These are phyloP conservation scores for Forsythia suspensa DNA, from an alignment of 257 asterid genomes.

Conservation along the genomic window DNA sequence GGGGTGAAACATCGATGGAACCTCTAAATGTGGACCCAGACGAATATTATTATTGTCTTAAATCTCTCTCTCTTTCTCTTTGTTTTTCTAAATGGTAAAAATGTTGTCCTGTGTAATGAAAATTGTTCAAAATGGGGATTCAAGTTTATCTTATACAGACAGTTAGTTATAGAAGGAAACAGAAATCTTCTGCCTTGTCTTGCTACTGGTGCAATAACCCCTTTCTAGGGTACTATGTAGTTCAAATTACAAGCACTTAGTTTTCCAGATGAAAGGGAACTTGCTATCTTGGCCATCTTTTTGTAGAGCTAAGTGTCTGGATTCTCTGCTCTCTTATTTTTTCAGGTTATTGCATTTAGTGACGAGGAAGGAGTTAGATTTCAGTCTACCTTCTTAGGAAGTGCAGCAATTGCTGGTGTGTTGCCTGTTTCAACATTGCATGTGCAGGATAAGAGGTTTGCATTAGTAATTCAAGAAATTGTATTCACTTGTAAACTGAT, in stretches of 20 bases:
- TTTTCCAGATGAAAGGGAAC: conserved; percentile 2
- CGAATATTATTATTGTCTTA: too few species aligned
- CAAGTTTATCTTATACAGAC: neutral
- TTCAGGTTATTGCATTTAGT: conserved; percentile 90
- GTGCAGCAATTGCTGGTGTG: conserved; percentile 98
- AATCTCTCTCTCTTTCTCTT: too few species aligned
- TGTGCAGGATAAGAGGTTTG: conserved; percentile 81
- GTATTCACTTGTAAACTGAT: conserved; percentile 1
- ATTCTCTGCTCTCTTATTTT: conserved; percentile 10
- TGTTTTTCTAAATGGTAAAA: neutral
- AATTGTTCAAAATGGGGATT: neutral
- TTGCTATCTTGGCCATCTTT: neutral
- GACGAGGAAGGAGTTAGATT: conserved; percentile 99
- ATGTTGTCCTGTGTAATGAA: neutral
- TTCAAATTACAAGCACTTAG: neutral
- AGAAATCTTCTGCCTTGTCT: conserved; percentile 4
- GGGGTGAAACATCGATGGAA: too few species aligned
- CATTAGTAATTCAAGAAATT: conserved; percentile 29
- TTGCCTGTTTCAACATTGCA: conserved; percentile 71
- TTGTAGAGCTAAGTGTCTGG: neutral
- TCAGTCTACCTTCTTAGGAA: conserved; percentile 95
- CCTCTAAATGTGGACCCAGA: too few species aligned
- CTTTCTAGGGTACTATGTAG: neutral
- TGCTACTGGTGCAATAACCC: neutral
- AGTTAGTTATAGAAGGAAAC: neutral